Conservation (phyloP, 805 yeast species). For the Candida namnaoensis region DNA sequence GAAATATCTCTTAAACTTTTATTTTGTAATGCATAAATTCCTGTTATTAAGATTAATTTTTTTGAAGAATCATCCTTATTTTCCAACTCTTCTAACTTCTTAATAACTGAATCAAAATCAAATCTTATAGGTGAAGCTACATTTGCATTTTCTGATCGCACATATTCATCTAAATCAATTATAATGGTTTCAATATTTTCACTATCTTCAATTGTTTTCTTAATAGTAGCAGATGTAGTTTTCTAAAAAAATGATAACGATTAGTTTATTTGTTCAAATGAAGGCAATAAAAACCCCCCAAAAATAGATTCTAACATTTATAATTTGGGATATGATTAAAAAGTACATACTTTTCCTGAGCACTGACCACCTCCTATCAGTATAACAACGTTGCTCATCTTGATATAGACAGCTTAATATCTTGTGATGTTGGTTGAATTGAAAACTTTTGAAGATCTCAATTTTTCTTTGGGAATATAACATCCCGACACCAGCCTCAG, state of each 20-base stretch:
- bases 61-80: conserved; percentile 1
- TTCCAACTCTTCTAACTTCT: conserved; percentile 9
- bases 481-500: too few relatives aligned
- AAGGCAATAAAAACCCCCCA: too few relatives aligned
- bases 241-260: conserved; percentile 8
- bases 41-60: conserved; percentile 49
- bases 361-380: conserved; percentile 20
- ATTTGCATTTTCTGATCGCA: conserved; percentile 6
- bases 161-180: conserved; percentile 37
- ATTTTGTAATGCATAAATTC: conserved; percentile 74
- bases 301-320: too few relatives aligned
- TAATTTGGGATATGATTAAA: too few relatives aligned
- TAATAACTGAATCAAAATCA: conserved; percentile 22
- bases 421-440: too few relatives aligned
- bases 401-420: too few relatives aligned
- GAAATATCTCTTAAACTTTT: conserved; percentile 44
- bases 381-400: conserved; percentile 23
- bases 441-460: too few relatives aligned
- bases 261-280: not conserved
- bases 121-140: conserved; percentile 4
- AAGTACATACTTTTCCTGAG: too few relatives aligned
- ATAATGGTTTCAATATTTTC: conserved; percentile 18
- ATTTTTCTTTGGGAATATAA: too few relatives aligned
- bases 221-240: conserved; percentile 26
- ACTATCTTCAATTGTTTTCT: conserved; percentile 18